Base-by-base conservation (phyloP, 2,329 filamentous ascomycete genomes). In the Cytospora piceae region DNA sequence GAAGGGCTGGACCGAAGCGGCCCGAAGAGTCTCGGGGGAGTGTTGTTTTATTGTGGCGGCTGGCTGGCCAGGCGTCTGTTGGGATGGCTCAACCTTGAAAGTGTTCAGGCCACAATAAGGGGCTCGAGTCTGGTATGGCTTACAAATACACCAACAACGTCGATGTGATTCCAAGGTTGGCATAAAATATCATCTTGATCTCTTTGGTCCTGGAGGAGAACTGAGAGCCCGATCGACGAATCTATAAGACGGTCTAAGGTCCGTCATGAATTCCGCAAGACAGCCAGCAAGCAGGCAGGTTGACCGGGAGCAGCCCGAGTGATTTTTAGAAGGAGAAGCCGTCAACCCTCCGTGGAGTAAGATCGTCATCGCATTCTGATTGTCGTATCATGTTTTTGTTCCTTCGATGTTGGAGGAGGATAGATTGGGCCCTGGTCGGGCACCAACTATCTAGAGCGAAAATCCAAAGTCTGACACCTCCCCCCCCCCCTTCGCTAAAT, bases 341-440 rank as follows among this genome's bases (percentile, higher is more conserved):
- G 15, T 20, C 27, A 24, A 24, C 34, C 52, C 51, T 24, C 37
- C 60, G 52, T 53, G 53, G 60, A 49, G 60, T 57, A 63, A 63
- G 60, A 53, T 57, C 22, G 53, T 31, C 60, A 27, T 63, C 60
- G 37, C 39, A 27, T 49, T 42, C 34, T 63, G 17, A 37, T 20
- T 54, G 39, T 57, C 60, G 60, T 57, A 49, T 52, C 53, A 49
- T 27, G n/a, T 57, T 4, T 51, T 37, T n/a, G 53, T 4, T 15
- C 39, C 32, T 39, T 32, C 53, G 55, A 17, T 29, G 46, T 37
- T 37, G 53, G 32, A 32, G 37, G 39, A 12, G 17, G 31, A 57
- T 39, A 63, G 20, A 51, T 63, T 57, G 60, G 60, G 60, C 60
- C 60, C 53, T 52, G 51, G 20, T 63, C 39, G 22, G 60, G 60